Percentiles rank a stretch among this genome's conserved stretches.
phyloP scores from a whole-genome alignment of 2,329 filamentous ascomycete genomes.

The Aspergillus tubingensis region DNA sequence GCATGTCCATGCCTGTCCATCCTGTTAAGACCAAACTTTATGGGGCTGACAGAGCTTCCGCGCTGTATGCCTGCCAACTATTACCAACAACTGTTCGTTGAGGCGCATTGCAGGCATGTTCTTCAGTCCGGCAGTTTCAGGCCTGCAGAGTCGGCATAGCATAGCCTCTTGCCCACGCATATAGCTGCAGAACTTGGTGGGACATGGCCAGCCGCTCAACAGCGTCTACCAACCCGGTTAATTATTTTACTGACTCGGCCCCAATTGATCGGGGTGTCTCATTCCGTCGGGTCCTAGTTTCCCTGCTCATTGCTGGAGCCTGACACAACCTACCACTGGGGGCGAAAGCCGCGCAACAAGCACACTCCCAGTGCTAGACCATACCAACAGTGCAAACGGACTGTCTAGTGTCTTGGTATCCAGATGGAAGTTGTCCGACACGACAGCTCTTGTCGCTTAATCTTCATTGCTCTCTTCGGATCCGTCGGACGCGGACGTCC shows the following conservation, averaged over 20 bases:
- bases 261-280: background rate
- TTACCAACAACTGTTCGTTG: background rate
- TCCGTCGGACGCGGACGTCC: background rate
- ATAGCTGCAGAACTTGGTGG: background rate
- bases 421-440: background rate
- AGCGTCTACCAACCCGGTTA: background rate
- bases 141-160: background rate
- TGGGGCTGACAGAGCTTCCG: too few relatives aligned
- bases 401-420: background rate
- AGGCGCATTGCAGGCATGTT: background rate
- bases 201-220: background rate
- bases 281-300: background rate
- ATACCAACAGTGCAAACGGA: background rate
- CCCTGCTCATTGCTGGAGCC: background rate
- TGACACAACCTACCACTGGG: background rate
- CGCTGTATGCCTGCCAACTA: background rate
- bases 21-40: too few relatives aligned
- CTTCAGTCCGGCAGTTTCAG: background rate
- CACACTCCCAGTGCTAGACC: background rate
- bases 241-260: background rate
- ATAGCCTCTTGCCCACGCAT: background rate
- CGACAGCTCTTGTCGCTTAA: background rate
- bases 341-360: background rate
- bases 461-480: background rate
- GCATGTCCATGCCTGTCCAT: too few relatives aligned